Evolutionary conservation across 1,284 basidiomycete genomes (phyloP), one percentile per base, ranked within the genome.

Genomic region (Sanghuangporus sanghuang): DNA sequence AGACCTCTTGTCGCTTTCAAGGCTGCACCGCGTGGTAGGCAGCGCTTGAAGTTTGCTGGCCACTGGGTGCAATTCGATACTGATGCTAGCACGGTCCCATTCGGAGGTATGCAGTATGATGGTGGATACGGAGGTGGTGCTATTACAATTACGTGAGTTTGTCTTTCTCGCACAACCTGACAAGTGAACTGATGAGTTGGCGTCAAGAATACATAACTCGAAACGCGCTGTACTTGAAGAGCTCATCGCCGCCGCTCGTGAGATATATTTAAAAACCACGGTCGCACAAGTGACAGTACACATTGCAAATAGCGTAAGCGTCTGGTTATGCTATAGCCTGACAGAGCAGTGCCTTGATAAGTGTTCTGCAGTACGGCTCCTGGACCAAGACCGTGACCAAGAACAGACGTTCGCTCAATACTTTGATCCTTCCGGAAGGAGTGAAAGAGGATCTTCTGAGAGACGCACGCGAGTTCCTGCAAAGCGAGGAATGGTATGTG

Each of bases 381-480:
- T 64, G 62, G 63, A 38, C 36, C n/a, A 61, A 56, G 23, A 32
- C 9, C 4, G 59, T 64, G 14, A 61, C 63, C 23, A 64, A 57
- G 59, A 61, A 61, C 23, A 53, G 79, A 23, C 71, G 83, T 6
- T 77, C 81, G 3, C 72, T 84, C 8, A 76, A 75, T 57, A 83
- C 82, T 3, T 79, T 86, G 61, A 77, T 85, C 49, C 73, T 85
- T 6, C 77, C 78, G 6, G 73, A 77, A 9, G 78, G 78, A 12
- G 73, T 81, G 16, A 73, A 84, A 18, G 77, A 82, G 6, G 75
- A 74, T 2, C 69, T 86, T 3, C 70, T 84, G 7, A 68, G 74
- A 16, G 84, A 86, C 66, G 79, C 79, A 0, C 72, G 73, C 12
- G 83, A 85, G 56, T 85, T 86, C 66, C 68, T 85, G 12, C 70